Base-by-base conservation (phyloP, 345 rosid genomes). In the Salix arbutifolia region DNA sequence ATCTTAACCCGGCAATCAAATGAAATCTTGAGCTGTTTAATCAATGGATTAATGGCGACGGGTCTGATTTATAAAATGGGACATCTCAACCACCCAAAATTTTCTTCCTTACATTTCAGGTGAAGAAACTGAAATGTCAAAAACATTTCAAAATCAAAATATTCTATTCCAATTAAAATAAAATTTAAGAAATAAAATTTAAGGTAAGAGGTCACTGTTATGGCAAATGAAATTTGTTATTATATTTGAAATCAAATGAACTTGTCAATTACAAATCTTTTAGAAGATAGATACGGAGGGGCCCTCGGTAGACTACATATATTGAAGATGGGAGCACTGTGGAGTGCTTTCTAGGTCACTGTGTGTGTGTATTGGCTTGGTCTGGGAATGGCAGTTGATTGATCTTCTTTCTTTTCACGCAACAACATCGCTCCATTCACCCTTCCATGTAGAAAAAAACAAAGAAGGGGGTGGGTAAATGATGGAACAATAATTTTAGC, bases 41-140 rank as follows among this genome's bases (percentile, higher is more conserved):
- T 74, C 83, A 69, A 37, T 42, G 58, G 77, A 78, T 64, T 70
- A 28, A 19, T 11, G 73, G 0, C 76, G 69, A 0, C 76, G 69
- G 83, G 67, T 62, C 75, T 25, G 1, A 53, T 8, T 53, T 1
- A 21, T n/a, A 2, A 9, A 23, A 62, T 5, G 40, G 72, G 87
- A 85, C 79, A 38, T 85, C 33, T 72, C 79, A 85, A 78, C 85
- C 1, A 75, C 67, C 73, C 40, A 5, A 19, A 69, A 58, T 17
- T 25, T 6, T 44, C 17, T 31, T 37, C 58, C 74, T 61, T 35
- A 12, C 48, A 48, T 12, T 13, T 8, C 21, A 2, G 61, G 61
- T 56, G 26, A 56, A 56, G 1, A 9, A 56, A 9, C 26, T n/a
- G 62, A 3, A 30, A 30, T 30, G 4, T 31, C 0, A 31, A 33